Evolutionary conservation across 768 basidiomycete genomes (phyloP), one percentile per base, ranked within the genome.

Genomic region (Lentinula boryana): DNA sequence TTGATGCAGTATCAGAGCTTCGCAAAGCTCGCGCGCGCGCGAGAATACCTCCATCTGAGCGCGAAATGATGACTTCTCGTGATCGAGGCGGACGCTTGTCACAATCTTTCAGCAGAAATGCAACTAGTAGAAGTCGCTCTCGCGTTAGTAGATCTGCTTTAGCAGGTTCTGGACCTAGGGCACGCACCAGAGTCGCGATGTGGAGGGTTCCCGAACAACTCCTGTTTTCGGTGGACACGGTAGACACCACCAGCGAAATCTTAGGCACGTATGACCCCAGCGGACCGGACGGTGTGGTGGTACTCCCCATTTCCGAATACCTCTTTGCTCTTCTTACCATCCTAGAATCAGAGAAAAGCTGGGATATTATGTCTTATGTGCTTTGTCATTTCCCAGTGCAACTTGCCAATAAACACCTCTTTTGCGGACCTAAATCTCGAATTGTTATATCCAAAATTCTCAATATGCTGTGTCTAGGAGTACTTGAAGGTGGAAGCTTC

Each of bases 321-420:
- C 78, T 98, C 5, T 66, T 68, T 9, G 79, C 79, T 13, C 66
- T 98, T 50, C 74, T 85, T 56, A 75, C 75, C 2, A 80, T 97
- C 62, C 72, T 98, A 43, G 83, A 87, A 60, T 78, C 78, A 44
- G 94, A 95, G 67, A 82, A 78, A 50, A 91, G 87, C 63, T 98
- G 96, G 95, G 97, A 98, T 61, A 78, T 98, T 43, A 79, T 97
- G 10, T 93, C 94, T 2, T 98, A 97, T 68, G 78, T 95, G 4
- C 79, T 99, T 4, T 93, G 91, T 68, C 91, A 96, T 74, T 80
- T 99, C 0, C 95, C 97, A 1, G 80, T 86, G 8, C 95, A 98
- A 69, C 80, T 98, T 9, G 79, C 91, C 60, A 98, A 98, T 80
- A 98, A 98, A 71, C 94, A 98, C 67, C 80, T 98, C 56, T 95